Percentiles rank a stretch among this genome's conserved stretches.
These are phyloP conservation scores for Debaryomyces maramus DNA, from an alignment of 805 yeast genomes.

Conservation along the genomic window DNA sequence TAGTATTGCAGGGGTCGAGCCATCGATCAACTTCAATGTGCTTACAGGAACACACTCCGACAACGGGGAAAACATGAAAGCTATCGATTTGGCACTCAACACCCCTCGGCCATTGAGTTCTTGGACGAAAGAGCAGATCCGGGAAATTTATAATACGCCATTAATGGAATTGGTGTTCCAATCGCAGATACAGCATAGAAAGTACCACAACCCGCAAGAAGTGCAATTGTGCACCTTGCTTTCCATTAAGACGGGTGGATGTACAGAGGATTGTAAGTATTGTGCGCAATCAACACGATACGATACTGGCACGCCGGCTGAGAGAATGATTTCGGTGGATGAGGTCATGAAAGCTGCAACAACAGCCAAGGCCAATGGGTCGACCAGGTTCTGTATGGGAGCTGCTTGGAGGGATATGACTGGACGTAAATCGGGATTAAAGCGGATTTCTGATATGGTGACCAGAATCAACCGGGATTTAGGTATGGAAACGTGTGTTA, in stretches of 20 bases:
- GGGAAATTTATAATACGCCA: slow-evolving; percentile 64
- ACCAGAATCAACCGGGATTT: slow-evolving; percentile 55
- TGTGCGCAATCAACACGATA: slow-evolving; percentile 75
- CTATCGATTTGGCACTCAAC: slow-evolving; percentile 16
- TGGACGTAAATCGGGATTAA: slow-evolving; percentile 69
- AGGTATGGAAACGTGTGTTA: slow-evolving; percentile 77
- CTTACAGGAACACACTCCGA: neutral
- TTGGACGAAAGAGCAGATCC: slow-evolving; percentile 65
- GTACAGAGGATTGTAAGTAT: slow-evolving; percentile 79
- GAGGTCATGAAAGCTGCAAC: slow-evolving; percentile 64
- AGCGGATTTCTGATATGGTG: slow-evolving; percentile 65
- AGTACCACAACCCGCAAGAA: slow-evolving; percentile 64
- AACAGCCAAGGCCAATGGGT: slow-evolving; percentile 66
- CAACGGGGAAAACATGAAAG: neutral
- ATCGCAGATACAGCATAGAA: slow-evolving; percentile 67
- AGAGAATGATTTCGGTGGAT: slow-evolving; percentile 58
- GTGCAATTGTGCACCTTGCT: slow-evolving; percentile 76
- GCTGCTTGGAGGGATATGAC: slow-evolving; percentile 88
- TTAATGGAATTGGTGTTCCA: slow-evolving; percentile 57
- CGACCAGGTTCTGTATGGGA: slow-evolving; percentile 81
- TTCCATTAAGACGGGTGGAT: slow-evolving; percentile 78
- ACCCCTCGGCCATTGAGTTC: slow-evolving; percentile 21
- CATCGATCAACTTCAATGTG: slow-evolving; percentile 9
- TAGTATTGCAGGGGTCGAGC: neutral
- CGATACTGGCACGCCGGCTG: slow-evolving; percentile 71